A percentile compares a stretch with the other conserved stretches of the same genome.
phyloP scores from a whole-genome alignment of 225 moss, liverwort and hornwort species.

The Polytrichum commune region DNA sequence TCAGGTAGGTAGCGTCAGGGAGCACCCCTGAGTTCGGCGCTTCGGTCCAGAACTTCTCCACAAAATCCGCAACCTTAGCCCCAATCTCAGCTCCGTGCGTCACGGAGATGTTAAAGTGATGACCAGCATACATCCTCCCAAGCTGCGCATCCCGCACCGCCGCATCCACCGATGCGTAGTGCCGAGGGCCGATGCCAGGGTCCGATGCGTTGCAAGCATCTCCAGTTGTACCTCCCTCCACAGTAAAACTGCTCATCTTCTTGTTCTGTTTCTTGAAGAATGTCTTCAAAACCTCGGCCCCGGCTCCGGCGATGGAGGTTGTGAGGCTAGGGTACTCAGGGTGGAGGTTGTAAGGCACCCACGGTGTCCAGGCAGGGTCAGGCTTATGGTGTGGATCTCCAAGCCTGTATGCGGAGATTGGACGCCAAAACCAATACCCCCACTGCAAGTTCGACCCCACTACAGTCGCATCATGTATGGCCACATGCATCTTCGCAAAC shows the following conservation, averaged over 20 bases:
- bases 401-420: not conserved
- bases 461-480: constrained; percentile 1
- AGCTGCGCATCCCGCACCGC: constrained; percentile 8
- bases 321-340: constrained; percentile 11
- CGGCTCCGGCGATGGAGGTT: not conserved
- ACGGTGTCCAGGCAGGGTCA: constrained; percentile 2
- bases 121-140: constrained; percentile 8
- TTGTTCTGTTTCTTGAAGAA: not conserved
- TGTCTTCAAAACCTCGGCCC: not conserved
- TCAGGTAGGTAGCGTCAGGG: constrained; percentile 12
- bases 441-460: constrained; percentile 1
- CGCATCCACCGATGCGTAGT: not conserved
- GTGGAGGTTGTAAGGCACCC: not conserved
- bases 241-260: not conserved
- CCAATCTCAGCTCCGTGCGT: constrained; percentile 3
- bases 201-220: not conserved
- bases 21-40: constrained; percentile 4
- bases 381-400: constrained; percentile 7
- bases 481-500: constrained; percentile 2
- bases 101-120: constrained; percentile 1
- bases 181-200: constrained; percentile 1
- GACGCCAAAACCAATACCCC: constrained; percentile 13
- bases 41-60: constrained; percentile 3
- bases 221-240: not conserved
- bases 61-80: constrained; percentile 4